Base-by-base conservation (phyloP, 2,329 filamentous ascomycete genomes). In the Nemania serpens region DNA sequence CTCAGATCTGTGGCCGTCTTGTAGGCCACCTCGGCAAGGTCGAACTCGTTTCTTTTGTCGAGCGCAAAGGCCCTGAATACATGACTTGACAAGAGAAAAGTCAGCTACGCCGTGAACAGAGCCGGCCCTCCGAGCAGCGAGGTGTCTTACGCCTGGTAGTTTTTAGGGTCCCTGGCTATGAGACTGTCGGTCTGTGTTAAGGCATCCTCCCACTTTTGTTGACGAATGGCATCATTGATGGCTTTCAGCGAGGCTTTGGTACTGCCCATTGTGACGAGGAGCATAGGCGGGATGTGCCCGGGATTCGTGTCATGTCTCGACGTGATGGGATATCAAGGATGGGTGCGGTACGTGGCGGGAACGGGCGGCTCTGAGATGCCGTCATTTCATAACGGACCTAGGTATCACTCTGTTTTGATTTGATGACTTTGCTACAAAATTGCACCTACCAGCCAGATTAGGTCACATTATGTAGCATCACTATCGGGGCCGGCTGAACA, bases 31-130 rank as follows among this genome's bases (percentile, higher is more conserved):
- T 95, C 93, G 0, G 95, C 88, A 42, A 91, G 89, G 6, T 90
- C 86, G 7, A 83, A 77, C 62, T 87, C 84, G 62, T 86, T 85
- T 63, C 89, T 84, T 74, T 93, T 95, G 75, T 96, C 92, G 47
- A 89, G 81, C 1, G 91, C 90, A 74, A 96, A 91, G 1, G 91
- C 95, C 17, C 96, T 80, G 72, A 97, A 96, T n/a, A 98, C 83
- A 66, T 91, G 85, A 25, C 89, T 91, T 48, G 34, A 52, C 34
- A 22, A n/a, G 2, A 29, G 13, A 43, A 15, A 5, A 11, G n/a
- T 61, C 52, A 62, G 60, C 45, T 22, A 45, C 17, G 43, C 12
- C 3, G n/a, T 43, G 25, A 48, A 25, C 7, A 36, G 17, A 33
- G 25, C n/a, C 5, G 15, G 20, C 37, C 37, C 29, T 12, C 17